A percentile compares a stretch with the other conserved stretches of the same genome.
phyloP scores from a whole-genome alignment of 768 basidiomycete species.

The Tricholoma flavovirens region DNA sequence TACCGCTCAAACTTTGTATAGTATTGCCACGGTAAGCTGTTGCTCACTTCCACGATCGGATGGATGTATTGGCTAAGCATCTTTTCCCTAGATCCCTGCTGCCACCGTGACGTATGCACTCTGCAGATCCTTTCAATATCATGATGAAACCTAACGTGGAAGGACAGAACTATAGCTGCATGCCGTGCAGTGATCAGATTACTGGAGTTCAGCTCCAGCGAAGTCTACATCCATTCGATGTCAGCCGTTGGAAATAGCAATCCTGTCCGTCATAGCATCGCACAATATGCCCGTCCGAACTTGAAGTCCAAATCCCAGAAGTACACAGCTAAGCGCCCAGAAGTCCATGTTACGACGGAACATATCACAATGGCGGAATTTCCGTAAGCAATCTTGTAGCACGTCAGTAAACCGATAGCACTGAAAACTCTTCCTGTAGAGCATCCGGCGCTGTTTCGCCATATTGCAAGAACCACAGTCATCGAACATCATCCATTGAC shows the following conservation, averaged over 20 bases:
- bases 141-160: slow-evolving; percentile 6
- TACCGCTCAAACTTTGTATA: slow-evolving; percentile 17
- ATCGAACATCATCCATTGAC: slow-evolving; percentile 22
- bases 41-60: neutral
- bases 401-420: neutral
- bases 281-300: slow-evolving; percentile 18
- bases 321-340: slow-evolving; percentile 31
- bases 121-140: neutral
- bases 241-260: slow-evolving; percentile 30
- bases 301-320: slow-evolving; percentile 27
- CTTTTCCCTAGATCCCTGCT: slow-evolving; percentile 46
- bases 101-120: slow-evolving; percentile 53
- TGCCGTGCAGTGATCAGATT: slow-evolving; percentile 66
- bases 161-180: slow-evolving; percentile 51
- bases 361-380: slow-evolving; percentile 57
- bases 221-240: slow-evolving; percentile 43
- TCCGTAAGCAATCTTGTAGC: slow-evolving; percentile 27
- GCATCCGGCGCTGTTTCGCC: slow-evolving; percentile 19
- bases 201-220: slow-evolving; percentile 45
- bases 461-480: slow-evolving; percentile 20
- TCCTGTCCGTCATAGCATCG: slow-evolving; percentile 26
- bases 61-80: slow-evolving; percentile 2
- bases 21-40: slow-evolving; percentile 46
- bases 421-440: slow-evolving; percentile 3
- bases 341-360: slow-evolving; percentile 55